Evolutionary conservation across 805 yeast genomes (phyloP), one percentile per base, ranked within the genome.

Genomic region (Kazachstania viticola): DNA sequence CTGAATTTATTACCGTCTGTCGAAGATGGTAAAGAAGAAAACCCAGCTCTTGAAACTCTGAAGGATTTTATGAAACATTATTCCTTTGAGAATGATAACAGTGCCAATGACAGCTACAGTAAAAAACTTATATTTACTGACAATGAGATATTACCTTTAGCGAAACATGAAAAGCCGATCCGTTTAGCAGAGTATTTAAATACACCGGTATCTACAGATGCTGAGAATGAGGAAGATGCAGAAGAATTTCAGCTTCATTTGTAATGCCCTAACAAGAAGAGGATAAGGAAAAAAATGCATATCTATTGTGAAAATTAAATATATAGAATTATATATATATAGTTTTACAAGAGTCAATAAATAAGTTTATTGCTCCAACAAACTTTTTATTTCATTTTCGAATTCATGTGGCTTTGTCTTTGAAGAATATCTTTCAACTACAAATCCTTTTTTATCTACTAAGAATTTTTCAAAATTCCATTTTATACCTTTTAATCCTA

Each of bases 401-500:
- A 85, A 54, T 18, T 68, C 59, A 12, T 56, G 46, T 21, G 97
- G 97, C 30, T 75, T 66, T 21, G 83, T 72, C 33, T 73, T 55
- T 4, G 94, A 73, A 11, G 79, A 69, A 58, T 62, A 75, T 46
- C 95, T 70, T 30, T 58, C 60, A 25, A 64, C 65, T 19, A 77
- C 82, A 0, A 61, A 43, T 19, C 84, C 84, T 1, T 66, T 41
- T 38, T 62, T 60, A 48, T 69, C 69, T 25, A 76, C 50, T 29
- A 76, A 35, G 49, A 76, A 76, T 61, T 80, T 80, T 48, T 79
- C 88, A 47, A 80, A 80, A 58, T 80, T 80, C 91, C 91, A 80
- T 49, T 74, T 69, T 40, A 79, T 71, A 31, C 80, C 78, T 34
- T 62, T 71, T 59, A 82, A 67, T 14, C 94, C 88, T 15, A 79